phyloP scores from a whole-genome alignment of 768 basidiomycete genomes.

The Amanita exitialis region DNA sequence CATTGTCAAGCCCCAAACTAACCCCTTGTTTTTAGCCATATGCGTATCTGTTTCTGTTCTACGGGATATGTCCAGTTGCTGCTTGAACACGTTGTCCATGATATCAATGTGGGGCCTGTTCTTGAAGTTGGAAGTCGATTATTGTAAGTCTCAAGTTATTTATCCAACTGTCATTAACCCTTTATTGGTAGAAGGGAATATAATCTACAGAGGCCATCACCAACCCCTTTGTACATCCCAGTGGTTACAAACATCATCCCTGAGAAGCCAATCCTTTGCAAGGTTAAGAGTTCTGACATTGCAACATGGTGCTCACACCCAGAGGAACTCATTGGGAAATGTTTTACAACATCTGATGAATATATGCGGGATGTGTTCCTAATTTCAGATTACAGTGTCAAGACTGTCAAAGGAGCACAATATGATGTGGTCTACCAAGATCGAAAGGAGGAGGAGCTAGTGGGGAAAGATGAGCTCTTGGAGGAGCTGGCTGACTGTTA shows the following conservation, averaged over 20 bases:
- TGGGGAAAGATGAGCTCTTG: constrained; percentile 3
- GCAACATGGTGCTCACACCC: not conserved
- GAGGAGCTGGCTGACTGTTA: constrained; percentile 1
- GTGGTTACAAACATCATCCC: not conserved
- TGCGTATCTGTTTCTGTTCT: not conserved
- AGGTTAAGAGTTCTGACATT: constrained; percentile 1
- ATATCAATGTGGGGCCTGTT: not conserved
- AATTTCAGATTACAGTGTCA: constrained; percentile 1
- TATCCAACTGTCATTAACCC: not conserved
- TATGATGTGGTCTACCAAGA: constrained; percentile 2
- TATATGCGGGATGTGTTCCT: constrained; percentile 1
- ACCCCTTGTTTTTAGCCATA: not conserved
- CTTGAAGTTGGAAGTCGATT: not conserved
- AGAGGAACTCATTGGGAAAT: not conserved
- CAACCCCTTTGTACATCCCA: not conserved
- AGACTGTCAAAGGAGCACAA: constrained; percentile 1
- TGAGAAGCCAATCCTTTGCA: not conserved
- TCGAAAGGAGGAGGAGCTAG: not conserved
- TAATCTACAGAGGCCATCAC: not conserved
- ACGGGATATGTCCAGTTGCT: not conserved
- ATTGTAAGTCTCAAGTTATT: not conserved
- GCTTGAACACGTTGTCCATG: not conserved
- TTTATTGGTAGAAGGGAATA: constrained; percentile 1
- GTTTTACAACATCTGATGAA: not conserved
- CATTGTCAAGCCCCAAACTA: not conserved